These are phyloP conservation scores for Puccinia novopanici DNA, from an alignment of 1,284 basidiomycete species.

Conservation along the genomic window DNA sequence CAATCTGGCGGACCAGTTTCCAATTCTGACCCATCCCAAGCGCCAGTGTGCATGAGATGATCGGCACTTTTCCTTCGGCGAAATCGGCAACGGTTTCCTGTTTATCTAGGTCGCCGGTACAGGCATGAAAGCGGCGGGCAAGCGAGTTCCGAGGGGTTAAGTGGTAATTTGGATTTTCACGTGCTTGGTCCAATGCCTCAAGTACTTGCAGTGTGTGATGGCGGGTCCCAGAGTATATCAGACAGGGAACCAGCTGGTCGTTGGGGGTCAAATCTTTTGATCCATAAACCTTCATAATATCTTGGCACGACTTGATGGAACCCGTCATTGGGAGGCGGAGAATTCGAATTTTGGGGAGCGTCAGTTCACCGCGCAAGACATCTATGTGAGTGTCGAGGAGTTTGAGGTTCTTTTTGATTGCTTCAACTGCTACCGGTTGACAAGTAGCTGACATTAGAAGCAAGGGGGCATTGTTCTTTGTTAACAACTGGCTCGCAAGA, in stretches of 20 bases:
- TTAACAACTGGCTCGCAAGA: not conserved
- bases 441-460: constrained; percentile 29
- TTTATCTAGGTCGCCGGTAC: not conserved
- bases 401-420: not conserved
- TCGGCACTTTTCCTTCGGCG: not conserved
- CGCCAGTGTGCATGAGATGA: constrained; percentile 16
- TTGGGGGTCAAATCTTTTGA: not conserved
- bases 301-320: not conserved
- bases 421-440: constrained; percentile 4
- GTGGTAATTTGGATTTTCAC: not conserved
- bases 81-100: not conserved
- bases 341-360: not conserved
- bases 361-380: not conserved
- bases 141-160: not conserved
- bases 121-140: not conserved
- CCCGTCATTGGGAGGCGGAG: not conserved
- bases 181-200: not conserved
- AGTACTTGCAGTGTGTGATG: not conserved
- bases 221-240: constrained; percentile 13
- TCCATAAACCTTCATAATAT: not conserved
- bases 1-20: not conserved
- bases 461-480: not conserved
- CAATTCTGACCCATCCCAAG: constrained; percentile 27
- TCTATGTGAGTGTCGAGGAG: not conserved
- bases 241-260: not conserved